phyloP scores from a whole-genome alignment of 768 basidiomycete species.

The Grammothele lineata region DNA sequence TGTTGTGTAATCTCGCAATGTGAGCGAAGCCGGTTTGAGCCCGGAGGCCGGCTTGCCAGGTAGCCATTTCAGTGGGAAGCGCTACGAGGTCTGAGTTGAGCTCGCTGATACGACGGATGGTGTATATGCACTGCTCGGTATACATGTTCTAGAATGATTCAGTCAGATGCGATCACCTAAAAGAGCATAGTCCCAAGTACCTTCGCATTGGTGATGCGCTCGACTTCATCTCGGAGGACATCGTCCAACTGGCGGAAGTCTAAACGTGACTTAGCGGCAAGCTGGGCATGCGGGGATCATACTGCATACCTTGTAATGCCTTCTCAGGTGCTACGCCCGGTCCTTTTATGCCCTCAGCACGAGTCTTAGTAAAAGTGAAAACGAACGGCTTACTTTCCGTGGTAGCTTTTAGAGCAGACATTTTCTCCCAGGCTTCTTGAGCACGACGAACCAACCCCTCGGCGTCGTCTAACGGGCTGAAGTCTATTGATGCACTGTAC shows the following conservation, averaged over 20 bases:
- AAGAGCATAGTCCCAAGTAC: slow-evolving; percentile 10
- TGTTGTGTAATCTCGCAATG: slow-evolving; percentile 81
- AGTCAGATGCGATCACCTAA: background rate
- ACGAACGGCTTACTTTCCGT: slow-evolving; percentile 41
- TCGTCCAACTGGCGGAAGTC: slow-evolving; percentile 63
- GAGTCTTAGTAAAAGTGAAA: background rate
- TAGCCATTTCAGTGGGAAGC: slow-evolving; percentile 59
- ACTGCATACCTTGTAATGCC: slow-evolving; percentile 13
- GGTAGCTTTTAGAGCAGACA: slow-evolving; percentile 49
- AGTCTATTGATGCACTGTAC: background rate
- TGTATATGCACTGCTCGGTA: slow-evolving; percentile 60
- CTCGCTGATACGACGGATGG: slow-evolving; percentile 70
- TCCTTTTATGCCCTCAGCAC: background rate
- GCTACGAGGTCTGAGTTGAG: slow-evolving; percentile 81
- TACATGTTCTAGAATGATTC: slow-evolving; percentile 64
- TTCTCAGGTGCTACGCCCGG: slow-evolving; percentile 10
- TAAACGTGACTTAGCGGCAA: background rate
- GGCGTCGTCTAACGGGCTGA: slow-evolving; percentile 58
- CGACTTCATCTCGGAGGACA: slow-evolving; percentile 58
- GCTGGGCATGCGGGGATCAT: background rate
- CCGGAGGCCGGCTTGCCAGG: slow-evolving; percentile 69
- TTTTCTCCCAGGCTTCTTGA: slow-evolving; percentile 55
- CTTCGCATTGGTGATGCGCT: slow-evolving; percentile 46
- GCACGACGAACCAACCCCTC: slow-evolving; percentile 51
- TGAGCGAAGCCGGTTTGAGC: slow-evolving; percentile 84